Evolutionary conservation across 768 basidiomycete genomes (phyloP).

Genomic region (Paxillus ammoniavirescens): DNA sequence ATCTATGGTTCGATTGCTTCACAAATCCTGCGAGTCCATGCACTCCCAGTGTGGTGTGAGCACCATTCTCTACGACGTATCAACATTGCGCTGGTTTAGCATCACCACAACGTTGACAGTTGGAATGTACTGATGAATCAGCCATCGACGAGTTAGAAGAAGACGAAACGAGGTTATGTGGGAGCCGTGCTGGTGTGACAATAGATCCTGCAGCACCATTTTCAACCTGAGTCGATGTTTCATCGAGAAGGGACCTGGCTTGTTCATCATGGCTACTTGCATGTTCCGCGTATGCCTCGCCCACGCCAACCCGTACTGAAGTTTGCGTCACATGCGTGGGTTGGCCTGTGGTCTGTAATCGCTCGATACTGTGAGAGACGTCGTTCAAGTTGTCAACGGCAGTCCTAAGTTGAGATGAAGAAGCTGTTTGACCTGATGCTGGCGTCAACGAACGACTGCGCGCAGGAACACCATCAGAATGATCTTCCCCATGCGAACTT

Average conservation of each 20-base stretch:
- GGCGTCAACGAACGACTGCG: constrained; percentile 30
- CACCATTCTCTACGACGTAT: constrained; percentile 13
- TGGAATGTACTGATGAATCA: constrained; percentile 12
- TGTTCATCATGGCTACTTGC: constrained; percentile 11
- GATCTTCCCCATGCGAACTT: constrained; percentile 10
- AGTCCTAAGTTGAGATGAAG: constrained; percentile 26
- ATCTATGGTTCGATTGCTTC: constrained; percentile 20
- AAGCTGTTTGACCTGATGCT: constrained; percentile 35
- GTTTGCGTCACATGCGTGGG: constrained; percentile 15
- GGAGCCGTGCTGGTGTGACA: constrained; percentile 19
- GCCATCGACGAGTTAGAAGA: constrained; percentile 38
- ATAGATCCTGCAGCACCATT: constrained; percentile 8
- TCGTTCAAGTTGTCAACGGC: constrained; percentile 27
- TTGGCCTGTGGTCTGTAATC: constrained; percentile 13
- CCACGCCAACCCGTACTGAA: constrained; percentile 7
- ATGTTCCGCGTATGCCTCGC: constrained; percentile 9
- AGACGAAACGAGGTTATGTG: constrained; percentile 45
- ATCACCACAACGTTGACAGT: constrained; percentile 4
- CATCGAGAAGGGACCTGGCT: constrained; percentile 3
- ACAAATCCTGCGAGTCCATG: constrained; percentile 15
- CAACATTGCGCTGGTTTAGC: constrained; percentile 10
- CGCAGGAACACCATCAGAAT: constrained; percentile 7
- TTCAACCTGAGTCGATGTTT: constrained; percentile 6
- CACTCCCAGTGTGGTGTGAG: constrained; percentile 14
- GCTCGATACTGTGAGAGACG: constrained; percentile 28